Conservation (phyloP, 1,284 basidiomycete genomes). For the Cystobasidium sp. region DNA sequence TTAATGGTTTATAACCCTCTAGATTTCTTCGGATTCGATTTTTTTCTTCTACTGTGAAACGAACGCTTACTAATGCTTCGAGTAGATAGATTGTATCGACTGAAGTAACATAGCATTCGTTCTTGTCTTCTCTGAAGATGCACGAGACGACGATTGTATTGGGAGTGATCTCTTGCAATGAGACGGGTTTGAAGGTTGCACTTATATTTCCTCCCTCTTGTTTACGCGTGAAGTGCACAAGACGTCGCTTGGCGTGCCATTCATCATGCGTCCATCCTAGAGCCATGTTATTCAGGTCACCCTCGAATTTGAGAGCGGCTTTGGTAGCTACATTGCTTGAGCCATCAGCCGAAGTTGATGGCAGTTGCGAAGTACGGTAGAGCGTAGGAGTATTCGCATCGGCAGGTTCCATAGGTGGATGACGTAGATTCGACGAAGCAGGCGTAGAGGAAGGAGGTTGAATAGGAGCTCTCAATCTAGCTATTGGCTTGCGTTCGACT, state of each 20-base stretch:
- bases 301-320: constrained; percentile 34
- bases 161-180: constrained; percentile 57
- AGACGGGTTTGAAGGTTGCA: constrained; percentile 60
- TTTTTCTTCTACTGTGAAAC: constrained; percentile 93
- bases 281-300: constrained; percentile 56
- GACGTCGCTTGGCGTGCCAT: constrained; percentile 60
- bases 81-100: constrained; percentile 93
- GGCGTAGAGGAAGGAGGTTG: constrained; percentile 19
- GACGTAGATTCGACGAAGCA: constrained; percentile 23
- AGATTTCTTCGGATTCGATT: constrained; percentile 92
- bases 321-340: constrained; percentile 14
- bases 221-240: constrained; percentile 63
- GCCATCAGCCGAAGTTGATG: constrained; percentile 4
- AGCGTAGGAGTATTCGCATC: constrained; percentile 6
- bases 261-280: constrained; percentile 63
- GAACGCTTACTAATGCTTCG: constrained; percentile 79
- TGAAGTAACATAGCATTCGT: constrained; percentile 81
- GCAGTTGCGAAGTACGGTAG: constrained; percentile 27
- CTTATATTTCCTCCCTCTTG: constrained; percentile 62
- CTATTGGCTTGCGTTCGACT: constrained; percentile 39
- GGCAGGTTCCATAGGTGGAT: constrained; percentile 38
- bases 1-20: constrained; percentile 87
- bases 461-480: constrained; percentile 14
- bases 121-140: constrained; percentile 80
- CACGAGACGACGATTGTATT: constrained; percentile 70